Base-by-base conservation (phyloP, 352 stramenopile species). In the Phytophthora meadii region DNA sequence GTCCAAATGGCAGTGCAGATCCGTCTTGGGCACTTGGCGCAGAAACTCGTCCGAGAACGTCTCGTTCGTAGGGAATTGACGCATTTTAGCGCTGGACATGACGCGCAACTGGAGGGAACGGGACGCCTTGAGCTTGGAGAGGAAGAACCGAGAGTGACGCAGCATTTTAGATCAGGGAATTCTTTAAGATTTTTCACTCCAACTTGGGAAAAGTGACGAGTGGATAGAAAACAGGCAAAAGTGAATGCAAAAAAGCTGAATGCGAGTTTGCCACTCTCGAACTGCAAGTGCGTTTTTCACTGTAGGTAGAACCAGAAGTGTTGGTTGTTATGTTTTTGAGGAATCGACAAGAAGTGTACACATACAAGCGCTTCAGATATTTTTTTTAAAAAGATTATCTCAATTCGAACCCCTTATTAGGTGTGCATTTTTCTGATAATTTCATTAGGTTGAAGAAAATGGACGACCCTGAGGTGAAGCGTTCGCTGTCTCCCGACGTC, bases 1-100 rank as follows among this genome's bases (percentile, higher is more conserved):
- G 48, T 97, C 89, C 57, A 97, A 58, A 61, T 97, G 90, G 60
- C 87, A 92, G 64, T 97, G 90, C 11, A 97, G 68, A 54, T 97
- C 90, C 27, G 86, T 88, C 72, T 94, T 94, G 37, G 86, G 86
- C 36, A 87, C 80, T 41, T 80, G 76, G 39, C 54, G 84, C 28
- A 94, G 66, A 59, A 94, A 93, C 61, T 82, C 86, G 64, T 92
- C 81, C 5, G 84, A 64, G 72, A 88, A 92, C 12, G 57, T 60
- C 24, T 66, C 34, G 70, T 92, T 92, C 65, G 57, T 74, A 2
- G 77, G 71, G 68, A 90, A 93, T 44, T 25, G 22, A 22, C 52
- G 65, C 24, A 61, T 32, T 10, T 52, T 28, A 27, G 47, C 19
- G 15, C 22, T 54, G 3, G 65, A 61, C 59, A 72, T 72, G 52